Percentiles rank a stretch among this genome's conserved stretches.
These are phyloP conservation scores for Heliamphora pulchella DNA, from an alignment of 179 eudicot genomes.

Conservation along the genomic window DNA sequence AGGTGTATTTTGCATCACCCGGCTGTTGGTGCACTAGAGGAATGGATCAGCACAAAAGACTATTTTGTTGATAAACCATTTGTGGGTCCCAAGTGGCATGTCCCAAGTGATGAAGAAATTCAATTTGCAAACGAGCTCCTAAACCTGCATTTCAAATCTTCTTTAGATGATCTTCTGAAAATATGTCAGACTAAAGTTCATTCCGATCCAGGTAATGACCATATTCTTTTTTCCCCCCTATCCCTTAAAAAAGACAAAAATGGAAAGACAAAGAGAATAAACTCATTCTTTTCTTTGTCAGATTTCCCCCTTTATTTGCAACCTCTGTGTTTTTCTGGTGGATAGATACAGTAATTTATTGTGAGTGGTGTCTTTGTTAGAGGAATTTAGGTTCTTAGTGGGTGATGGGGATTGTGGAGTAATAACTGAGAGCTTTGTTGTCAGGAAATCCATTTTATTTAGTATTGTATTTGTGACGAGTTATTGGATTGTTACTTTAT, in stretches of 20 bases:
- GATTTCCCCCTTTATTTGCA: too few relatives aligned
- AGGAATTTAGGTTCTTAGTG: not conserved
- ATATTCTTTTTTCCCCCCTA: not conserved
- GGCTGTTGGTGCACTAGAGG: slow-evolving; percentile 60
- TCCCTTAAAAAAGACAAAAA: slow-evolving; percentile 10
- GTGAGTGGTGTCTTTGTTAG: not conserved
- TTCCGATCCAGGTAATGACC: slow-evolving; percentile 68
- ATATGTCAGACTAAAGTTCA: slow-evolving; percentile 76
- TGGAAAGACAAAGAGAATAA: not conserved
- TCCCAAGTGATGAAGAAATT: slow-evolving; percentile 72
- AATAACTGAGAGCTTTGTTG: not conserved
- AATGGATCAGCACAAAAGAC: slow-evolving; percentile 82
- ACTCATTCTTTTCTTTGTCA: not conserved
- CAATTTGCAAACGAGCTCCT: slow-evolving; percentile 84
- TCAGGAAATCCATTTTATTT: not conserved
- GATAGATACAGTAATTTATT: not conserved
- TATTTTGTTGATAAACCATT: slow-evolving; percentile 39
- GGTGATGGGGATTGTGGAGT: not conserved
- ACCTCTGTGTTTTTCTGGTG: not conserved
- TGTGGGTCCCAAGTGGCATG: slow-evolving; percentile 81
- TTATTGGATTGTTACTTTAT: slow-evolving; percentile 1
- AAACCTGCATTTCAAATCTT: slow-evolving; percentile 69
- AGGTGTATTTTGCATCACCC: slow-evolving; percentile 75
- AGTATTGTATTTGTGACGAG: not conserved
- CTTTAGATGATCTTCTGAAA: slow-evolving; percentile 69